Evolutionary conservation across 169 alveolate genomes (phyloP).

Genomic region (Sarcocystis neurona): DNA sequence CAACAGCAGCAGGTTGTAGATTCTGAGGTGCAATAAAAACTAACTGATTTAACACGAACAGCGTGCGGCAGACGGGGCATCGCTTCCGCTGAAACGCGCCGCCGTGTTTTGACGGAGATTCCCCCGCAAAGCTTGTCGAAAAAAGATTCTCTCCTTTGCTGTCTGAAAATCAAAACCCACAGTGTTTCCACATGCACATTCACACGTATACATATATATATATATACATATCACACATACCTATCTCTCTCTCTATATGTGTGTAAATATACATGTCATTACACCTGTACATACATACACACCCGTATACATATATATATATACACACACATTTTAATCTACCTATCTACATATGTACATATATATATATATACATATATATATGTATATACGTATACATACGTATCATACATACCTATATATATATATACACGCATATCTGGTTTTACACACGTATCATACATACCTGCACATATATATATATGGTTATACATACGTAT

Average conservation of each 20-base stretch:
- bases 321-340: neutral
- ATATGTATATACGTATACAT: neutral
- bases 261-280: neutral
- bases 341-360: neutral
- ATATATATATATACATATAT: neutral
- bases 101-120: no score
- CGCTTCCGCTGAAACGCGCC: no score
- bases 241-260: neutral
- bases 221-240: neutral
- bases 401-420: neutral
- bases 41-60: no score
- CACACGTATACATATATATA: slow-evolving; percentile 38
- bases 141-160: no score
- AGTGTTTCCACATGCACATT: neutral
- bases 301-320: slow-evolving; percentile 9
- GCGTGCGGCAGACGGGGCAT: no score
- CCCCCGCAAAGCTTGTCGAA: no score
- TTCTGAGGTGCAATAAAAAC: no score
- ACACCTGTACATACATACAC: neutral
- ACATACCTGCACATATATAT: neutral
- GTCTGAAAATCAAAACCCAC: neutral
- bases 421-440: neutral
- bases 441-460: neutral
- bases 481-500: no score
- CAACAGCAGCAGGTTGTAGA: no score